A percentile compares a stretch with the other conserved stretches of the same genome.
Evolutionary conservation across 2,329 filamentous ascomycete genomes (phyloP).

Genomic region (Pseudogymnoascus sp.): DNA sequence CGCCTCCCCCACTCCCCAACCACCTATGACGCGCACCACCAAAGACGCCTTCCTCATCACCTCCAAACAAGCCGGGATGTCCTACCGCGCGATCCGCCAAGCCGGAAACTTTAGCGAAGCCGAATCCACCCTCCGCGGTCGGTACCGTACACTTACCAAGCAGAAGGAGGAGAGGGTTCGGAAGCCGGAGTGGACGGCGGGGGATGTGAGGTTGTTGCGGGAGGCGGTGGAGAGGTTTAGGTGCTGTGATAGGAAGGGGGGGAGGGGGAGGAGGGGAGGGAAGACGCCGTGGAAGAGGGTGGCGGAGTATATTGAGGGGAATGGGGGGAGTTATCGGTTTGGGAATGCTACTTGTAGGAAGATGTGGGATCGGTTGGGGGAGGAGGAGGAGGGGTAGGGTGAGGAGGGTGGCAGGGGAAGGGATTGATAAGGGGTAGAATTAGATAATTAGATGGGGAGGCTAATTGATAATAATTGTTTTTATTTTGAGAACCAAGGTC

Average conservation of each 20-base stretch:
- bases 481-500: neutral
- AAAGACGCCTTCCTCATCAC: slow-evolving; percentile 44
- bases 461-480: neutral
- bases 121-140: slow-evolving; percentile 64
- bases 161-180: slow-evolving; percentile 51
- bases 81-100: slow-evolving; percentile 55
- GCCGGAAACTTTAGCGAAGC: slow-evolving; percentile 50
- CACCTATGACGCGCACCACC: neutral
- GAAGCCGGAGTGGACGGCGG: slow-evolving; percentile 53
- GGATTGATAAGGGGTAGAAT: neutral
- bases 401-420: no score
- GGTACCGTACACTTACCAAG: slow-evolving; percentile 58
- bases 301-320: slow-evolving; percentile 40
- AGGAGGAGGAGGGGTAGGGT: neutral
- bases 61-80: slow-evolving; percentile 46
- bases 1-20: neutral
- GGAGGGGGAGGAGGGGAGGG: slow-evolving; percentile 34
- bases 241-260: slow-evolving; percentile 25
- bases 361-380: slow-evolving; percentile 40
- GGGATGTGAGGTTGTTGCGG: slow-evolving; percentile 48
- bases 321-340: slow-evolving; percentile 50
- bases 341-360: slow-evolving; percentile 50
- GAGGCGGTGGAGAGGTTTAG: neutral
- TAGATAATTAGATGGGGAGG: neutral
- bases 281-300: slow-evolving; percentile 51